Conservation (phyloP, 1,284 basidiomycete species). For the Fomes fomentarius region DNA sequence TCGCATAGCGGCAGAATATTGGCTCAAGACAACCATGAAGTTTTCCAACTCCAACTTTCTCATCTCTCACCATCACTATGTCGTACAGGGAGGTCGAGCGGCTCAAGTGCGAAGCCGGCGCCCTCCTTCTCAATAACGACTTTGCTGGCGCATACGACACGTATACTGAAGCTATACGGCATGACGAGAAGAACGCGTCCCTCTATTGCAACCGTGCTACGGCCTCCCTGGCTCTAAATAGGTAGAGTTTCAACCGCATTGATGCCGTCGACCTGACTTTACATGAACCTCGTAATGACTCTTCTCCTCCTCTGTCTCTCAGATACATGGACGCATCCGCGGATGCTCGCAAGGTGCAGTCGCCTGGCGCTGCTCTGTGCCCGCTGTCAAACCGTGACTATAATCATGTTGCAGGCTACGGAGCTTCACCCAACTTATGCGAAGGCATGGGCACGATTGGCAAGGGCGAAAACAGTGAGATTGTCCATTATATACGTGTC, state of each 20-base stretch:
- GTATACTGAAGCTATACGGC: constrained; percentile 37
- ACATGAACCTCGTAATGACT: not conserved
- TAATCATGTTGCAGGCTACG: constrained; percentile 15
- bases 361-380: no score
- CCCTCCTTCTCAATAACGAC: constrained; percentile 34
- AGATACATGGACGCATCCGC: constrained; percentile 12
- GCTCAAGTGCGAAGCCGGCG: constrained; percentile 41
- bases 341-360: constrained; percentile 17
- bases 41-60: no score
- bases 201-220: constrained; percentile 43
- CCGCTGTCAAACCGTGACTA: no score
- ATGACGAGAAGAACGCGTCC: constrained; percentile 34
- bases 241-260: constrained; percentile 23
- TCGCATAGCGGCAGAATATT: no score
- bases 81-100: not conserved
- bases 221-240: constrained; percentile 28
- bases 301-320: not conserved
- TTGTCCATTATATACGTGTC: not conserved
- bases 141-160: constrained; percentile 36
- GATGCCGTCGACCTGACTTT: not conserved
- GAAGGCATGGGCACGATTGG: constrained; percentile 40
- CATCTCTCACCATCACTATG: no score
- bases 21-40: no score
- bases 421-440: constrained; percentile 38
- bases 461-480: constrained; percentile 34